A percentile compares a stretch with the other conserved stretches of the same genome.
Evolutionary conservation across 1,284 basidiomycete species (phyloP).

Genomic region (Hemileia vastatrix): DNA sequence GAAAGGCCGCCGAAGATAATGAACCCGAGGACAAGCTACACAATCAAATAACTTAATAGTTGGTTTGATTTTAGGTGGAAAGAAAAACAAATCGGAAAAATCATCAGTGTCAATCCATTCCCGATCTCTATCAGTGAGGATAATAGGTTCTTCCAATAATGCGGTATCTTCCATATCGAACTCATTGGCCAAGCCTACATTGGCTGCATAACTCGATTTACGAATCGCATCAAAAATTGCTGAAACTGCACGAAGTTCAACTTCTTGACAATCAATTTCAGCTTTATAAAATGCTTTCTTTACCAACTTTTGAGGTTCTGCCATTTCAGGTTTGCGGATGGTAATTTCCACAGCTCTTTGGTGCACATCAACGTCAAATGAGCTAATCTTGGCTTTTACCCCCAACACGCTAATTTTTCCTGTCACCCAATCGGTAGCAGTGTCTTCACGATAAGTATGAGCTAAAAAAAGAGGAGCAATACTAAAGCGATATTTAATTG

Average conservation of each 20-base stretch:
- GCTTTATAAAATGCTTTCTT: conserved; percentile 90
- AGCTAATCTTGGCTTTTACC: conserved; percentile 66
- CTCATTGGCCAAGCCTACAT: conserved; percentile 17
- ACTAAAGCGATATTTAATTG: conserved; percentile 81
- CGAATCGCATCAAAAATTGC: conserved; percentile 66
- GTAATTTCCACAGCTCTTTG: conserved; percentile 72
- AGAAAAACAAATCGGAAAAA: conserved; percentile 37
- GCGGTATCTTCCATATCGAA: conserved; percentile 8
- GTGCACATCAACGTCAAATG: conserved; percentile 82
- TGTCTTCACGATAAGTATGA: conserved; percentile 76
- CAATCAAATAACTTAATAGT: conserved; percentile 22
- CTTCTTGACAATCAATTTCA: conserved; percentile 67
- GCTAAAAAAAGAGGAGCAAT: conserved; percentile 71
- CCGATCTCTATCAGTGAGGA: conserved; percentile 22
- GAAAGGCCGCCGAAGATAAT: conserved; percentile 19
- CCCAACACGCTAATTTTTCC: conserved; percentile 73
- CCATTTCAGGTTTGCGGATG: conserved; percentile 45
- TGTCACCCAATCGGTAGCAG: conserved; percentile 62
- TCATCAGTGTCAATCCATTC: conserved; percentile 41
- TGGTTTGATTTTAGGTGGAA: conserved; percentile 27
- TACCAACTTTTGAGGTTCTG: conserved; percentile 51
- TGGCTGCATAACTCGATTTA: conserved; percentile 45
- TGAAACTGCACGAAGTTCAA: conserved; percentile 68
- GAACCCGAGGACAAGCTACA: conserved; percentile 18
- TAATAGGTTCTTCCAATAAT: not conserved